A percentile compares a stretch with the other conserved stretches of the same genome.
Evolutionary conservation across 2,329 filamentous ascomycete genomes (phyloP).

Genomic region (Cladosporium sp.): DNA sequence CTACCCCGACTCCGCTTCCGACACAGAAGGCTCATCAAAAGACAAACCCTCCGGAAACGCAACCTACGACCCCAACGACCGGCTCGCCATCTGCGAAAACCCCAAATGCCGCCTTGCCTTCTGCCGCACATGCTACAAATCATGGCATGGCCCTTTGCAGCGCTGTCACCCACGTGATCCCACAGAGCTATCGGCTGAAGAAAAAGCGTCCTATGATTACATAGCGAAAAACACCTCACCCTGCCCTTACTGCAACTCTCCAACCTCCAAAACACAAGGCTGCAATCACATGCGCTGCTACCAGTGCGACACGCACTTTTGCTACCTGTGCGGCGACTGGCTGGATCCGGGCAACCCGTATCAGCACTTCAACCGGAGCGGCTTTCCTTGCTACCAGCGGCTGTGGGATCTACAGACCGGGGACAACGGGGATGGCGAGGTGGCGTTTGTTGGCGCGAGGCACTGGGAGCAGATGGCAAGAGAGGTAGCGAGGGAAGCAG

Average conservation of each 20-base stretch:
- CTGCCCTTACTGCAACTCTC: constrained; percentile 82
- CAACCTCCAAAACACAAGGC: constrained; percentile 77
- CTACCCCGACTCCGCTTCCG: constrained; percentile 29
- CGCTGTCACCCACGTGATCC: constrained; percentile 63
- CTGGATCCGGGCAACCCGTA: constrained; percentile 79
- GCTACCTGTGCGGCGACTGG: constrained; percentile 90
- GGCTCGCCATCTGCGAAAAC: constrained; percentile 81
- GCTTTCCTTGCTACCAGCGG: constrained; percentile 68
- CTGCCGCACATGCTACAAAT: constrained; percentile 67
- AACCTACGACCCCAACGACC: constrained; percentile 44
- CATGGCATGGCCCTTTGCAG: constrained; percentile 92
- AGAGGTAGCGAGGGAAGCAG: constrained; percentile 30
- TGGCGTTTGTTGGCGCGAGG: constrained; percentile 36
- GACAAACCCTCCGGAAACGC: constrained; percentile 12
- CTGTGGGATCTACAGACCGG: constrained; percentile 87
- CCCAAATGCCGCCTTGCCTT: constrained; percentile 89
- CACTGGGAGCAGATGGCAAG: constrained; percentile 41
- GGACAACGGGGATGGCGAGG: constrained; percentile 50
- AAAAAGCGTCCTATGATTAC: constrained; percentile 82
- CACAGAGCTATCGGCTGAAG: constrained; percentile 74
- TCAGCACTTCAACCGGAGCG: constrained; percentile 75
- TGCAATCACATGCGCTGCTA: constrained; percentile 98
- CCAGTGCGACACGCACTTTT: constrained; percentile 87
- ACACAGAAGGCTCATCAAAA: neutral
- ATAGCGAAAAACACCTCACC: constrained; percentile 75